Percentiles rank a stretch among this genome's conserved stretches.
These are phyloP conservation scores for Aechmea fasciata DNA, from an alignment of 176 grass and related monocot genomes.

Conservation along the genomic window DNA sequence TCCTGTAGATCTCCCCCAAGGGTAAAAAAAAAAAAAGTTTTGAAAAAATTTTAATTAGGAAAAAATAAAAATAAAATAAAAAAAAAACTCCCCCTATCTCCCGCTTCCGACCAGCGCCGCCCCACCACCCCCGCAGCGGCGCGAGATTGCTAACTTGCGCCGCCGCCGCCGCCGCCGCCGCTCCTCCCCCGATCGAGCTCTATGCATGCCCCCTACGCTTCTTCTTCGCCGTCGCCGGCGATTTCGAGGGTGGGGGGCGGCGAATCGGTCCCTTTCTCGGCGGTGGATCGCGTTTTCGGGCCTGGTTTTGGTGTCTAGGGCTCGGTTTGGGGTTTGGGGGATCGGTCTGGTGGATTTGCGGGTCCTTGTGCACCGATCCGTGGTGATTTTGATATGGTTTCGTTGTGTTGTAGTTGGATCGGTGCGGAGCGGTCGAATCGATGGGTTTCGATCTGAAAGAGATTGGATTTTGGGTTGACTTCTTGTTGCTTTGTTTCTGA, in stretches of 20 bases:
- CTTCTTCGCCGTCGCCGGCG: neutral
- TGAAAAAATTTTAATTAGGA: conserved; percentile 11
- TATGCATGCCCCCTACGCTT: neutral
- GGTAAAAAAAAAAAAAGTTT: neutral
- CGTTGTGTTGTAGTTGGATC: neutral
- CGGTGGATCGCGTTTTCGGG: neutral
- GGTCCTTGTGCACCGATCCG: neutral
- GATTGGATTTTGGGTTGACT: conserved; percentile 6
- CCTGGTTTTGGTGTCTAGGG: neutral
- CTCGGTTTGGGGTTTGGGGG: neutral
- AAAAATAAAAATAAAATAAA: neutral
- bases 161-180: neutral
- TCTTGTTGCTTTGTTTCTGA: neutral
- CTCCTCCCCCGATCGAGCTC: neutral
- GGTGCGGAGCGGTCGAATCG: neutral
- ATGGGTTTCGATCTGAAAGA: neutral
- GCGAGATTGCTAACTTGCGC: neutral
- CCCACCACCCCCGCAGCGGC: neutral
- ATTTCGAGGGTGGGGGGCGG: neutral
- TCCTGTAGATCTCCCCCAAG: neutral
- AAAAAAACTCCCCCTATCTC: neutral
- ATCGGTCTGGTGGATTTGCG: neutral
- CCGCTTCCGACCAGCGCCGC: neutral
- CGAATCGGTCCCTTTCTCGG: neutral
- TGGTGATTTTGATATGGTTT: neutral